phyloP scores from a whole-genome alignment of 495 filamentous ascomycete species.

The Platismatia glauca region DNA sequence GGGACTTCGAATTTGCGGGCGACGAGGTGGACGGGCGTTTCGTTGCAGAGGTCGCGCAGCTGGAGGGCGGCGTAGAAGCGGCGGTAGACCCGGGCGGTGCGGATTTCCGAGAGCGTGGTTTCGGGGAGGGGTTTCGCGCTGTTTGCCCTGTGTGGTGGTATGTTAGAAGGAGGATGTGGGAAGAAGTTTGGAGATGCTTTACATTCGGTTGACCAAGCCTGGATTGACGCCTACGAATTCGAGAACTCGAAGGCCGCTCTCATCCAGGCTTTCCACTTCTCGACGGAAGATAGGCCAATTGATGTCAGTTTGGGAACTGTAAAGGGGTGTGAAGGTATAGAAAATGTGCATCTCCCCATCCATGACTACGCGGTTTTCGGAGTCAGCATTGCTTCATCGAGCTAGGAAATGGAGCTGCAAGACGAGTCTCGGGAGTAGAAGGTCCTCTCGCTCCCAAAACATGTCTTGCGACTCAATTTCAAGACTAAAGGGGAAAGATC shows the following conservation, averaged over 20 bases:
- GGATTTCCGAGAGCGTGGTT: constrained; percentile 49
- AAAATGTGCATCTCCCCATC: constrained; percentile 79
- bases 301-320: constrained; percentile 42
- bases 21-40: constrained; percentile 61
- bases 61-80: constrained; percentile 74
- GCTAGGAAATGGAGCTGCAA: too few species aligned
- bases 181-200: constrained; percentile 12
- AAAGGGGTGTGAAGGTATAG: constrained; percentile 70
- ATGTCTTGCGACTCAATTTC: too few species aligned
- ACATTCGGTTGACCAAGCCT: constrained; percentile 64
- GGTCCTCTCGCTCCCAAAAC: too few species aligned
- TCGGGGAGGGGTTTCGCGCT: constrained; percentile 57
- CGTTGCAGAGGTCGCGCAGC: constrained; percentile 73
- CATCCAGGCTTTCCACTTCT: constrained; percentile 60
- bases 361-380: too few species aligned
- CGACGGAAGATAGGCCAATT: constrained; percentile 68
- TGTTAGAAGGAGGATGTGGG: constrained; percentile 3
- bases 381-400: too few species aligned
- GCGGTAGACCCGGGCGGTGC: constrained; percentile 56
- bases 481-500: too few species aligned
- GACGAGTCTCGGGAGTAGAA: too few species aligned
- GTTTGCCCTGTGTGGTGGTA: constrained; percentile 50
- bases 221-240: constrained; percentile 62
- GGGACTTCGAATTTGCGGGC: constrained; percentile 60
- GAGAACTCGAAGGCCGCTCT: constrained; percentile 61